These are phyloP conservation scores for Cunninghamia lanceolata DNA, from an alignment of 75 land plant genomes.

Conservation along the genomic window DNA sequence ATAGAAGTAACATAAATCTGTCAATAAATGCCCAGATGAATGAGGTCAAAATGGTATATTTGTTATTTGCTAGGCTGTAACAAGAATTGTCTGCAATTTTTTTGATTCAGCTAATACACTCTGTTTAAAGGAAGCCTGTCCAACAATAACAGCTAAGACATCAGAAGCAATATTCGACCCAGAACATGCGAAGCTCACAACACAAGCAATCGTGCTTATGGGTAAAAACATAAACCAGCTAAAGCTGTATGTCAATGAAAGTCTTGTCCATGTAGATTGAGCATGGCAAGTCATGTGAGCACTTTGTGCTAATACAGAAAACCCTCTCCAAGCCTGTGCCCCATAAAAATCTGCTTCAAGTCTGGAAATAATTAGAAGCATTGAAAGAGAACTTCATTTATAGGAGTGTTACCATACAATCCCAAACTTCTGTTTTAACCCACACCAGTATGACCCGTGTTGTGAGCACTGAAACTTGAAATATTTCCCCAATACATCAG, in stretches of 20 bases:
- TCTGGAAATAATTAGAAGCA: not conserved
- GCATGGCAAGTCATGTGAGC: conserved; percentile 11
- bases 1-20: conserved; percentile 31
- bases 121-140: conserved; percentile 37
- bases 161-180: conserved; percentile 51
- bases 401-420: not conserved
- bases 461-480: not conserved
- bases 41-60: conserved; percentile 34
- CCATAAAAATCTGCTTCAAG: not conserved
- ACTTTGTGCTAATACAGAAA: not conserved
- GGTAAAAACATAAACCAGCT: conserved; percentile 15
- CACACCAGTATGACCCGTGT: not conserved
- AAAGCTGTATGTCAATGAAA: conserved; percentile 15
- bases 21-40: conserved; percentile 36
- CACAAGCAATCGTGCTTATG: conserved; percentile 43
- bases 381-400: not conserved
- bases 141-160: conserved; percentile 50
- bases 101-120: conserved; percentile 30
- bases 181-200: conserved; percentile 51
- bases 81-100: conserved; percentile 27
- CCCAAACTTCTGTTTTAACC: not conserved
- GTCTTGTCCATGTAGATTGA: conserved; percentile 23
- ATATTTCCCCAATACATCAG: not conserved
- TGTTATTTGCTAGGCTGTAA: conserved; percentile 45
- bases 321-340: not conserved